Evolutionary conservation across 768 basidiomycete species (phyloP), one percentile per base, ranked within the genome.

Genomic region (Tulasnella sp.): DNA sequence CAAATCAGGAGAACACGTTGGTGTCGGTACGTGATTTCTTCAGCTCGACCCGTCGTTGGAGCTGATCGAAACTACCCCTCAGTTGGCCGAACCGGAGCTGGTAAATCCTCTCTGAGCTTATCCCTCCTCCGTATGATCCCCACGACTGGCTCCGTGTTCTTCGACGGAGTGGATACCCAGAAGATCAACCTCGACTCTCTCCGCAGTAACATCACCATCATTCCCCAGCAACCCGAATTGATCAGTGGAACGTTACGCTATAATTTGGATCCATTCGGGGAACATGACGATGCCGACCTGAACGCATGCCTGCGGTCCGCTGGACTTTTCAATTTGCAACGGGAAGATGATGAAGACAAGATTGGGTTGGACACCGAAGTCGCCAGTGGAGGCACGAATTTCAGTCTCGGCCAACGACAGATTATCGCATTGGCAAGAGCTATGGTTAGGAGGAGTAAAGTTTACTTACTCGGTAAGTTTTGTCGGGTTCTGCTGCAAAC

Each of bases 31-130:
- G 87, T 82, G 24, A 24, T 56, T 1, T 34, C 8, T 52, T 16
- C 7, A 44, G 19, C 3, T 10, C 14, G n/a, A 24, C 8, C n/a
- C 19, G 42, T 16, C 42, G 24, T 62, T 24, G n/a, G 3, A 12
- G 42, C 7, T 62, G 16, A 58, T 71, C 71, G 62, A n/a, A 34
- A 14, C 2, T 27, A 16, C 18, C 1, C n/a, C n/a, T n/a, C 36
- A 88, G 89, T 91, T 44, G 91, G 91, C 4, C 84, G 90, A 27
- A 92, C 91, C 2, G 91, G 91, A 21, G 89, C 88, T 82, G 90
- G 90, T 4, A 84, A 88, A 87, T 88, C 88, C 79, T 88, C 88
- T 9, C 80, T 89, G 81, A 90, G 90, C 1, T 84, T 91, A 21
- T 86, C 90, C 0, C 85, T 92, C 16, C 84, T 92, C 71, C 86